Conservation (phyloP, 2,329 filamentous ascomycete genomes). For the Fusarium neocosmosporiellum region DNA sequence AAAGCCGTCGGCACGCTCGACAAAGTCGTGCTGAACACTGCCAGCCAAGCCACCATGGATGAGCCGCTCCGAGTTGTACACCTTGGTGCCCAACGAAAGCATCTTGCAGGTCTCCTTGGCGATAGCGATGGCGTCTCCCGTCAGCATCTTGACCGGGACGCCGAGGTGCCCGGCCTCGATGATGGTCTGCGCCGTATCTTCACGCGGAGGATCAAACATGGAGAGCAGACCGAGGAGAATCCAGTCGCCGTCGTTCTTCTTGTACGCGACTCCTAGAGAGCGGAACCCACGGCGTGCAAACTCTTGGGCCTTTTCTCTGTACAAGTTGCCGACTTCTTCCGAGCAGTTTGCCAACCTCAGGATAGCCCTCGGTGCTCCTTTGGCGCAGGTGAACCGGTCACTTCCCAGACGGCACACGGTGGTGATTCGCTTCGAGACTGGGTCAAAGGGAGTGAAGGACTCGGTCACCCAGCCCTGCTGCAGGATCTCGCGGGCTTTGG, state of each 20-base stretch:
- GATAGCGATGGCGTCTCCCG: constrained; percentile 25
- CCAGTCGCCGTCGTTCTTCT: constrained; percentile 30
- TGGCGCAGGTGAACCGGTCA: constrained; percentile 7
- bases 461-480: constrained; percentile 24
- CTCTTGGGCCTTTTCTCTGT: constrained; percentile 24
- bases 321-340: constrained; percentile 5
- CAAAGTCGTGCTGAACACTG: constrained; percentile 28
- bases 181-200: constrained; percentile 23
- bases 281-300: constrained; percentile 27
- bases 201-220: constrained; percentile 25
- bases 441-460: constrained; percentile 21
- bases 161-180: constrained; percentile 23
- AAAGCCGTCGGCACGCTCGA: constrained; percentile 26
- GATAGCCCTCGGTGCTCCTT: constrained; percentile 17
- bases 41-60: constrained; percentile 20
- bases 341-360: constrained; percentile 16
- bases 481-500: constrained; percentile 22
- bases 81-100: constrained; percentile 17
- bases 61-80: constrained; percentile 18
- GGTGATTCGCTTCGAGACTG: constrained; percentile 24
- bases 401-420: constrained; percentile 17
- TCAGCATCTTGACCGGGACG: constrained; percentile 25
- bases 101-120: constrained; percentile 31
- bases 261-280: constrained; percentile 26
- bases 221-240: constrained; percentile 16